Evolutionary conservation across 2,329 filamentous ascomycete species (phyloP).

Genomic region (Tolypocladium paradoxum): DNA sequence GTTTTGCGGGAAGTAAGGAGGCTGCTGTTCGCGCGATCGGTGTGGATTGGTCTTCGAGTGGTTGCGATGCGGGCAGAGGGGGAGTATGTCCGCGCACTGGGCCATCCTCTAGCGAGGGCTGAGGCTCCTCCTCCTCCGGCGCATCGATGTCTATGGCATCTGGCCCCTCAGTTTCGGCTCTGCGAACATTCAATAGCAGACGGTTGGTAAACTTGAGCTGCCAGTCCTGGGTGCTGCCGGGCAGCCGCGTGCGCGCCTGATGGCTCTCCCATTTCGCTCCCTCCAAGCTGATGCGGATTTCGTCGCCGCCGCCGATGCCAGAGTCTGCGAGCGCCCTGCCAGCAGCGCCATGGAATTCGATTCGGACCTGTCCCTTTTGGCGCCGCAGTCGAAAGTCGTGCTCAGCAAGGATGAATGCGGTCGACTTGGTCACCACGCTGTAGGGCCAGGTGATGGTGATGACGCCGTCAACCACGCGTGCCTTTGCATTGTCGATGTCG

Average conservation of each 20-base stretch:
- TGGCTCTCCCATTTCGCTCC: slow-evolving; percentile 57
- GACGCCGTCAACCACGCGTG: slow-evolving; percentile 51
- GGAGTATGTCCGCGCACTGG: neutral
- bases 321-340: slow-evolving; percentile 59
- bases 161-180: slow-evolving; percentile 33
- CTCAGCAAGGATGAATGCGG: slow-evolving; percentile 75
- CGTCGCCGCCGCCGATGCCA: slow-evolving; percentile 68
- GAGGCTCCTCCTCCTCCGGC: slow-evolving; percentile 9
- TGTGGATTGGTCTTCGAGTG: neutral
- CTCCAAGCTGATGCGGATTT: slow-evolving; percentile 56
- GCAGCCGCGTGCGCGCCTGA: slow-evolving; percentile 33
- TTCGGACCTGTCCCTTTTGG: slow-evolving; percentile 68
- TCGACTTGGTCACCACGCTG: slow-evolving; percentile 61
- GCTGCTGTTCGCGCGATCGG: slow-evolving; percentile 2
- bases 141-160: slow-evolving; percentile 42
- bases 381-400: slow-evolving; percentile 72
- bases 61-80: neutral
- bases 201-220: slow-evolving; percentile 44
- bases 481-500: slow-evolving; percentile 27
- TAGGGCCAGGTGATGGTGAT: slow-evolving; percentile 89
- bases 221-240: slow-evolving; percentile 44
- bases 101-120: neutral
- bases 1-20: slow-evolving; percentile 18
- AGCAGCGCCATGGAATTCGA: slow-evolving; percentile 60
- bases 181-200: slow-evolving; percentile 32